These are phyloP conservation scores for Lactarius indigo DNA, from an alignment of 768 basidiomycete species.

Conservation along the genomic window DNA sequence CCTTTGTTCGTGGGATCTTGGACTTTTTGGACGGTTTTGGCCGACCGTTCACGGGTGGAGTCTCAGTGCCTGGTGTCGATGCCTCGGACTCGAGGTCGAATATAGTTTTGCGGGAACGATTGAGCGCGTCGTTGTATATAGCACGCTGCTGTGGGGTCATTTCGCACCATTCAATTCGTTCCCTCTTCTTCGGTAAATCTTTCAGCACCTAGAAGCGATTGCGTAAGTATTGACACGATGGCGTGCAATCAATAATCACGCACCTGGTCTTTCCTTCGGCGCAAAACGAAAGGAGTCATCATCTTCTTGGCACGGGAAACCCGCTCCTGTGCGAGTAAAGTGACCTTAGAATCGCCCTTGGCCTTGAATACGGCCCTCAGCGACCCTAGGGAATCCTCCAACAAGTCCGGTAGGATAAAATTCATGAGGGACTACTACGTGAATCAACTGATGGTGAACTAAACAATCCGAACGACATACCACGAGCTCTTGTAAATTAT, in stretches of 20 bases:
- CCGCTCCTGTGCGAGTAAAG: slow-evolving; percentile 86
- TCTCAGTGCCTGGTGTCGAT: slow-evolving; percentile 32
- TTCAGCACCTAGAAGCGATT: slow-evolving; percentile 63
- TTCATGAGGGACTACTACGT: slow-evolving; percentile 83
- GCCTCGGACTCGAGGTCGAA: slow-evolving; percentile 42
- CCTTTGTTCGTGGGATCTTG: slow-evolving; percentile 46
- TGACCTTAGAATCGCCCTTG: slow-evolving; percentile 86
- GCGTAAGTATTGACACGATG: background rate
- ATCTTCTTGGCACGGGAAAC: slow-evolving; percentile 96
- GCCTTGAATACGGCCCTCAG: slow-evolving; percentile 96
- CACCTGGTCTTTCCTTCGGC: slow-evolving; percentile 94
- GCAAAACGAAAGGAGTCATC: slow-evolving; percentile 98
- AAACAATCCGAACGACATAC: slow-evolving; percentile 44
- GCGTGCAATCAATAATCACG: slow-evolving; percentile 13
- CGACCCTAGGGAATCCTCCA: slow-evolving; percentile 70
- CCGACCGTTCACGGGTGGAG: slow-evolving; percentile 30
- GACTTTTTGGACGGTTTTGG: slow-evolving; percentile 45
- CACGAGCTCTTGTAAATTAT: slow-evolving; percentile 86
- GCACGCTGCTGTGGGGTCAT: slow-evolving; percentile 81
- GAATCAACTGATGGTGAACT: background rate
- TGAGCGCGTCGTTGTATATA: slow-evolving; percentile 83
- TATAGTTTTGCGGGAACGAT: slow-evolving; percentile 79
- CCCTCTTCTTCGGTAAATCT: slow-evolving; percentile 89
- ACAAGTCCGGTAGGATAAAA: slow-evolving; percentile 92
- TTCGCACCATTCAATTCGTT: slow-evolving; percentile 92